Conservation (phyloP, 805 yeast species). For the Monosporozyma servazzii region DNA sequence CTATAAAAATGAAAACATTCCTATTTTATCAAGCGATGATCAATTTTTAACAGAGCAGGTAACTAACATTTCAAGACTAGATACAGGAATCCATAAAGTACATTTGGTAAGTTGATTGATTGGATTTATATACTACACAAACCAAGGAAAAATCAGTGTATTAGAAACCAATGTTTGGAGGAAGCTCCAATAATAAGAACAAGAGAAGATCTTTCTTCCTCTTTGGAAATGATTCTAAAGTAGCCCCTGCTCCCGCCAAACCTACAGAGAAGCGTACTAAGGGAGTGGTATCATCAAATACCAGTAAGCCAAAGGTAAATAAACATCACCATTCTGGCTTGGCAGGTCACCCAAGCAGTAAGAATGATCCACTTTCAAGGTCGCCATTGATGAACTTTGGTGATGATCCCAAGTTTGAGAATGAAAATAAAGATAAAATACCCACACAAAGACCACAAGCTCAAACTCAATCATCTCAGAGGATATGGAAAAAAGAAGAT, state of each 20-base stretch:
- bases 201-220: constrained; percentile 17
- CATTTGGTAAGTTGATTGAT: not conserved
- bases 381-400: not conserved
- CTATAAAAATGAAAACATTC: not conserved
- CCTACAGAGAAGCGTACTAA: not conserved
- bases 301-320: not conserved
- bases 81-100: not conserved
- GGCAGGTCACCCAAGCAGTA: not conserved
- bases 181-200: constrained; percentile 7
- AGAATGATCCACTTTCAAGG: not conserved
- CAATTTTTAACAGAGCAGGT: not conserved
- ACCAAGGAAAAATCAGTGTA: not conserved
- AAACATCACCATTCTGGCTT: not conserved
- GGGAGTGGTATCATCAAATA: not conserved
- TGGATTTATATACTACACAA: not conserved
- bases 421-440: not conserved
- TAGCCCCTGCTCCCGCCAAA: constrained; percentile 2
- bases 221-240: constrained; percentile 16
- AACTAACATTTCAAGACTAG: not conserved
- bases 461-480: not conserved
- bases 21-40: not conserved
- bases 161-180: constrained; percentile 11
- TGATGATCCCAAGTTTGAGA: not conserved
- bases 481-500: not conserved
- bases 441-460: constrained; percentile 1